A percentile compares a stretch with the other conserved stretches of the same genome.
Evolutionary conservation across 768 basidiomycete species (phyloP).

Genomic region (Gyrodon lividus): DNA sequence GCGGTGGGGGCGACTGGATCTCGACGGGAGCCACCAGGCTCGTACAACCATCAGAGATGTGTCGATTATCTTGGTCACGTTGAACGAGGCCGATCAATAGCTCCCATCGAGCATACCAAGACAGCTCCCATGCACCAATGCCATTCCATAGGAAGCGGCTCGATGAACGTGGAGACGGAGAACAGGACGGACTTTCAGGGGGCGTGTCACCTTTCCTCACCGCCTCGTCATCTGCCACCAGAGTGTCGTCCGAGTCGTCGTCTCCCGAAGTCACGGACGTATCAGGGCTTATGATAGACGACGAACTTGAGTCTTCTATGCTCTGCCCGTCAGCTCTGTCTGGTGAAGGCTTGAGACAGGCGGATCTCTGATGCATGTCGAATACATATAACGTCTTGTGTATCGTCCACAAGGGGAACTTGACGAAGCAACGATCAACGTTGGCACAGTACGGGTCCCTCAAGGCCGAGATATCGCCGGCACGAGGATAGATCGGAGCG

Average conservation of each 20-base stretch:
- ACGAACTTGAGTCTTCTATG: slow-evolving; percentile 14
- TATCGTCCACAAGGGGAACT: slow-evolving; percentile 63
- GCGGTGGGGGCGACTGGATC: not conserved
- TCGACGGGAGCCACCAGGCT: not conserved
- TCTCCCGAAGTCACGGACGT: slow-evolving; percentile 11
- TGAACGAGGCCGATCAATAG: slow-evolving; percentile 45
- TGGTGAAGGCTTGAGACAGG: not conserved
- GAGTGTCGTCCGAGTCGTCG: slow-evolving; percentile 56
- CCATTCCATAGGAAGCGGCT: slow-evolving; percentile 10
- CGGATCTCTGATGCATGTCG: slow-evolving; percentile 44
- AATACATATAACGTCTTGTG: slow-evolving; percentile 64
- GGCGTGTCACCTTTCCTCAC: slow-evolving; percentile 2
- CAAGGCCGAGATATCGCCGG: slow-evolving; percentile 58
- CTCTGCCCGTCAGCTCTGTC: slow-evolving; percentile 15
- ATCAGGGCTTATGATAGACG: slow-evolving; percentile 20
- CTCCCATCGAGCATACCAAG: slow-evolving; percentile 57
- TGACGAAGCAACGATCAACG: slow-evolving; percentile 59
- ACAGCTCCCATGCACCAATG: slow-evolving; percentile 39
- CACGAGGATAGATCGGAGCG: slow-evolving; percentile 50
- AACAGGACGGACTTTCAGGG: not conserved
- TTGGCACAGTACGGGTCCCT: slow-evolving; percentile 56
- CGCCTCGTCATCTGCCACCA: slow-evolving; percentile 46
- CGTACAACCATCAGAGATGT: not conserved
- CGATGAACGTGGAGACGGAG: slow-evolving; percentile 9
- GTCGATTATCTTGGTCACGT: slow-evolving; percentile 23